These are phyloP conservation scores for Amanita exitialis DNA, from an alignment of 768 basidiomycete genomes.

Conservation along the genomic window DNA sequence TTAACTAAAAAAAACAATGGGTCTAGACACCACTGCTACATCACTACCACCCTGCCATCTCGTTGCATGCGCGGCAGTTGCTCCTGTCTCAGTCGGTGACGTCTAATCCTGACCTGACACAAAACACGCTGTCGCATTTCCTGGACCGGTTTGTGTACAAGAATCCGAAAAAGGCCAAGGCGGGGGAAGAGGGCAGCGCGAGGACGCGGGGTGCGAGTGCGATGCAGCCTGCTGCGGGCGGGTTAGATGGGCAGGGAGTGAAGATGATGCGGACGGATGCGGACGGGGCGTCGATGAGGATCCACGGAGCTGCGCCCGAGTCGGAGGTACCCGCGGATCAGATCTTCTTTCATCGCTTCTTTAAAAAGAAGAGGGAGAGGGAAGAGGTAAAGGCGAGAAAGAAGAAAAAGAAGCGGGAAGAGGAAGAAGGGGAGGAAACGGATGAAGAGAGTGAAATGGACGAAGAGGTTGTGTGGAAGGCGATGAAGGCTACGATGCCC, in stretches of 20 bases:
- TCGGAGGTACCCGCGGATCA: slow-evolving; percentile 83
- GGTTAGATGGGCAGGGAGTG: slow-evolving; percentile 52
- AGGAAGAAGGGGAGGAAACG: slow-evolving; percentile 30
- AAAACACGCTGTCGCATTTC: slow-evolving; percentile 92
- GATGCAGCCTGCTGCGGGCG: slow-evolving; percentile 88
- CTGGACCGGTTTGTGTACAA: slow-evolving; percentile 96
- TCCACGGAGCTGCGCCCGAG: slow-evolving; percentile 69
- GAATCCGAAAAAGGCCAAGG: slow-evolving; percentile 70
- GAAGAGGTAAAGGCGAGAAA: slow-evolving; percentile 33
- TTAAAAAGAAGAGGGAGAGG: slow-evolving; percentile 57
- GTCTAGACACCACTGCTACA: slow-evolving; percentile 74
- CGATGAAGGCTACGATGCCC: slow-evolving; percentile 84
- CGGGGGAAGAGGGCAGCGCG: slow-evolving; percentile 19
- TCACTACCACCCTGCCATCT: slow-evolving; percentile 88
- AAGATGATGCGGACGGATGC: slow-evolving; percentile 61
- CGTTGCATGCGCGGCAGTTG: slow-evolving; percentile 79
- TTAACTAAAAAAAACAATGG: no score
- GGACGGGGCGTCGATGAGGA: slow-evolving; percentile 27
- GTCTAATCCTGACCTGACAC: slow-evolving; percentile 77
- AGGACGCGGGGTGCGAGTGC: slow-evolving; percentile 71
- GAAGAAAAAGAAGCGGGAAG: slow-evolving; percentile 23
- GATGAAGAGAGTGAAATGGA: slow-evolving; percentile 27
- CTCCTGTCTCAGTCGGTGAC: slow-evolving; percentile 65
- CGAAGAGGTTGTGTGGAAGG: slow-evolving; percentile 80
- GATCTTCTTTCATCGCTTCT: slow-evolving; percentile 91